A percentile compares a stretch with the other conserved stretches of the same genome.
These are phyloP conservation scores for Aureobasidium namibiae DNA, from an alignment of 2,329 filamentous ascomycete species.

Conservation along the genomic window DNA sequence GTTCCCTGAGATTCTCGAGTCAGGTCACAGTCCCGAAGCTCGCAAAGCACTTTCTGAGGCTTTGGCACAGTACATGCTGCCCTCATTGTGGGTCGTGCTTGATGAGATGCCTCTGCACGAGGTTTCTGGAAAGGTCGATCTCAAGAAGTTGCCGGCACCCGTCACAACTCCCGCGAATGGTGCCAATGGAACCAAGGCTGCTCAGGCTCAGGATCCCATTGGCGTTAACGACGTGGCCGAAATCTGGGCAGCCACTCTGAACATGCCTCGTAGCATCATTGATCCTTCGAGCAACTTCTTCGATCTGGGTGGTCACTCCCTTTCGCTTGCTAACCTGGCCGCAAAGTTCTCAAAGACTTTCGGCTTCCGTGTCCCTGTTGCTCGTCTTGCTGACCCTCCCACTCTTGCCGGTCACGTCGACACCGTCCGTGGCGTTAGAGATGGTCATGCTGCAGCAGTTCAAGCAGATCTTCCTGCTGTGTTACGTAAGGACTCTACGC, in stretches of 20 bases:
- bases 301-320: constrained; percentile 69
- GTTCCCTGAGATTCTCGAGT: constrained; percentile 57
- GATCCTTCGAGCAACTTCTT: constrained; percentile 70
- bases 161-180: constrained; percentile 32
- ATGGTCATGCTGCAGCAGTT: constrained; percentile 65
- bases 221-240: constrained; percentile 59
- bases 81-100: constrained; percentile 66
- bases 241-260: constrained; percentile 63
- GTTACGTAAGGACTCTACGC: constrained; percentile 55
- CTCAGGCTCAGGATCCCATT: constrained; percentile 57
- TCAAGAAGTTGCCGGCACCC: constrained; percentile 62
- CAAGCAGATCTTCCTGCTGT: constrained; percentile 67
- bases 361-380: constrained; percentile 64
- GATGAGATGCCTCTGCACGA: constrained; percentile 64
- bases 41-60: constrained; percentile 56
- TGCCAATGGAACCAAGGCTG: constrained; percentile 37
- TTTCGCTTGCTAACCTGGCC: constrained; percentile 70
- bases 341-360: constrained; percentile 60
- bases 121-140: constrained; percentile 71
- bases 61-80: constrained; percentile 78
- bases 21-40: constrained; percentile 62
- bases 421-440: constrained; percentile 60
- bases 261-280: constrained; percentile 54
- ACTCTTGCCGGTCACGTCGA: constrained; percentile 66
- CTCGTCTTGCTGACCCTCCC: constrained; percentile 60